A percentile compares a stretch with the other conserved stretches of the same genome.
Conservation (phyloP, 345 rosid genomes). For the Eucalyptus dawsonii region DNA sequence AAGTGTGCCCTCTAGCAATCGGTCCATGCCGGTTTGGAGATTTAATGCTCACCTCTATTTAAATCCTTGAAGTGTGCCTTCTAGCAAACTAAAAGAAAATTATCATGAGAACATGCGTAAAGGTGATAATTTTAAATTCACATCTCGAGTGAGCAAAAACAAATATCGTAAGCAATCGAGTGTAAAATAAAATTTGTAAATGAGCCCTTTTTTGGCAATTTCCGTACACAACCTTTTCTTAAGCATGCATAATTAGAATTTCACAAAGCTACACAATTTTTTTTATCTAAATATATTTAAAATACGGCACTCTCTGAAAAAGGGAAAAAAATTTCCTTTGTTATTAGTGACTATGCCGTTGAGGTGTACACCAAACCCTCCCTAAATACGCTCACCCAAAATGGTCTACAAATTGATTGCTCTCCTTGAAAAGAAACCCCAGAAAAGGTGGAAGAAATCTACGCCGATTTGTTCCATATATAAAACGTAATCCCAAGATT, state of each 20-base stretch:
- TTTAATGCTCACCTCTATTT: neutral
- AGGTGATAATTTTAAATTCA: neutral
- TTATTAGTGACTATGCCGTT: neutral
- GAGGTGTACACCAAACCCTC: neutral
- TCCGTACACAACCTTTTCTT: neutral
- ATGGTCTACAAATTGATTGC: neutral
- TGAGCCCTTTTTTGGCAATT: neutral
- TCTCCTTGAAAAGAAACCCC: neutral
- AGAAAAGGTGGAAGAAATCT: neutral
- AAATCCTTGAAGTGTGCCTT: neutral
- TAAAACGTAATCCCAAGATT: neutral
- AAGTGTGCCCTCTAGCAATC: neutral
- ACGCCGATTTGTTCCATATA: neutral
- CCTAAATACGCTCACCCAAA: neutral
- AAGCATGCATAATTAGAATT: neutral
- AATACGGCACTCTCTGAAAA: neutral
- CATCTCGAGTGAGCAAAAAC: neutral
- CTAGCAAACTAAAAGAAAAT: neutral
- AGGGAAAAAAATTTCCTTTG: neutral
- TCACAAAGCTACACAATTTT: neutral
- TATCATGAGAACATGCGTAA: neutral
- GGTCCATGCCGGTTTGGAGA: neutral
- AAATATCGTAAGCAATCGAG: neutral
- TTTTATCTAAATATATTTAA: neutral
- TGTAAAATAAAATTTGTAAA: neutral